Evolutionary conservation across 2,329 filamentous ascomycete species (phyloP).

Genomic region (Hymenotorrendiella dingleyae): DNA sequence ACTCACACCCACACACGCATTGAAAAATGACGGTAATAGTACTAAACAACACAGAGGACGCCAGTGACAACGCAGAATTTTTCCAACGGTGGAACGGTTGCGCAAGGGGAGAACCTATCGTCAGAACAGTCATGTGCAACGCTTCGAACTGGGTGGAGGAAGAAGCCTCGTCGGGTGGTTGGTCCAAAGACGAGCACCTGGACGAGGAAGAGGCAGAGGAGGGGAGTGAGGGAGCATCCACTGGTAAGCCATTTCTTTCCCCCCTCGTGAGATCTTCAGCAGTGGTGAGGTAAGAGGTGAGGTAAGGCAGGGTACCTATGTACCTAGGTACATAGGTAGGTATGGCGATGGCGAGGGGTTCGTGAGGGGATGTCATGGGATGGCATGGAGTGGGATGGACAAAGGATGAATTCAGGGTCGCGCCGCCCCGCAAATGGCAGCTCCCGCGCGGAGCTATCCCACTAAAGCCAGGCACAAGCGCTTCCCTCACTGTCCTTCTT

Average conservation of each 20-base stretch:
- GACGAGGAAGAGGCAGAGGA: not conserved
- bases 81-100: slow-evolving; percentile 17
- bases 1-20: too few relatives aligned
- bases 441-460: not conserved
- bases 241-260: not conserved
- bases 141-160: slow-evolving; percentile 6
- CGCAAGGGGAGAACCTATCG: slow-evolving; percentile 5
- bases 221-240: not conserved
- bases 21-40: too few relatives aligned
- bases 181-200: not conserved
- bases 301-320: not conserved
- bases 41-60: too few relatives aligned
- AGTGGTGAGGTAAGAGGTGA: not conserved
- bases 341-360: not conserved
- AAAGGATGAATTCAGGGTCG: not conserved
- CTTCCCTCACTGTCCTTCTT: too few relatives aligned
- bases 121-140: slow-evolving; percentile 9
- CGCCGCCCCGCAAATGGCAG: not conserved
- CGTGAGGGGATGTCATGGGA: not conserved
- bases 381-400: not conserved
- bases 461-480: slow-evolving; percentile 3
- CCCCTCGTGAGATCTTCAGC: not conserved
- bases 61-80: not conserved
- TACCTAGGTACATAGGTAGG: not conserved
- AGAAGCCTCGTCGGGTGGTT: not conserved